Evolutionary conservation across 768 basidiomycete genomes (phyloP).

Genomic region (Suillus subaureus): DNA sequence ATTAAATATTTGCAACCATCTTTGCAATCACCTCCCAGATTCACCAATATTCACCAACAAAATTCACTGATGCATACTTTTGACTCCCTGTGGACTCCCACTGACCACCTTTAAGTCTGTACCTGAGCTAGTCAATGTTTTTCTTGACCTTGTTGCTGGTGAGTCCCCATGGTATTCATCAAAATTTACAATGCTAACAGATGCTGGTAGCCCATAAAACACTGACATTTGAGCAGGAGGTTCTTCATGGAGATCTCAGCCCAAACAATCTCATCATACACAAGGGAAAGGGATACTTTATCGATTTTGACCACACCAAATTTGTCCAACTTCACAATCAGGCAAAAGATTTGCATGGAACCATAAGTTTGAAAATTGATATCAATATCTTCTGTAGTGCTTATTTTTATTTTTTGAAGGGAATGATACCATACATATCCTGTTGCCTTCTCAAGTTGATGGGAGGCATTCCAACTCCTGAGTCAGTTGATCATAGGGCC

Average conservation of each 20-base stretch:
- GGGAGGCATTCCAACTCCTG: neutral
- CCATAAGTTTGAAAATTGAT: neutral
- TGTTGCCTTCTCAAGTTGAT: neutral
- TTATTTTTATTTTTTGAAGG: neutral
- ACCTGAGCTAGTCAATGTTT: neutral
- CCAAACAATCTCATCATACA: neutral
- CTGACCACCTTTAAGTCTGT: neutral
- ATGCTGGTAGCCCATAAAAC: neutral
- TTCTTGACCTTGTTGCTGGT: neutral
- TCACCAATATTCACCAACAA: neutral
- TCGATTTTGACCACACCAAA: neutral
- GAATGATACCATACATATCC: neutral
- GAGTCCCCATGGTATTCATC: neutral
- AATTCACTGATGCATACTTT: neutral
- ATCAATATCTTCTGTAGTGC: neutral
- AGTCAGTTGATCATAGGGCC: neutral
- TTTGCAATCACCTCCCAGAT: neutral
- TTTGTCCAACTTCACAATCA: neutral
- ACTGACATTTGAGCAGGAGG: fast-evolving
- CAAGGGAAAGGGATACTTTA: neutral
- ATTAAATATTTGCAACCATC: neutral
- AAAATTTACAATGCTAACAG: neutral
- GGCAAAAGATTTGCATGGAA: neutral
- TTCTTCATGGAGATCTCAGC: neutral
- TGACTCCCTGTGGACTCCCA: neutral